phyloP scores from a whole-genome alignment of 495 filamentous ascomycete species.

The Patellaria atrata region DNA sequence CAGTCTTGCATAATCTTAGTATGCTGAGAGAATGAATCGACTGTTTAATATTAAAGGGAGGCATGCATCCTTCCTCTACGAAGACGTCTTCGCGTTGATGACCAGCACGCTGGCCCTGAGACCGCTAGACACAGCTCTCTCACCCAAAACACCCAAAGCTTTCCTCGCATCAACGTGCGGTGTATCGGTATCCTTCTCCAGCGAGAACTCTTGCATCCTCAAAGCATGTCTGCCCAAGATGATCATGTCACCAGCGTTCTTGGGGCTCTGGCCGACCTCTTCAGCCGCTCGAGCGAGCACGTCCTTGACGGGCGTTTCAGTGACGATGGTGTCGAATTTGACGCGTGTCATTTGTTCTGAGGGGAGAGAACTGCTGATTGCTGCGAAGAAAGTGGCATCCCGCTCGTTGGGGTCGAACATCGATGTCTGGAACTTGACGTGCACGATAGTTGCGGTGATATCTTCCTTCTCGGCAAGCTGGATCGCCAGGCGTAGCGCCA shows the following conservation, averaged over 20 bases:
- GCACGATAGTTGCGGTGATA: constrained; percentile 57
- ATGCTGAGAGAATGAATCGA: too few species aligned
- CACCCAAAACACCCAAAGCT: constrained; percentile 54
- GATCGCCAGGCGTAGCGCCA: constrained; percentile 64
- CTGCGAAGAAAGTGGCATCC: constrained; percentile 49
- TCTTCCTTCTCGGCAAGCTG: constrained; percentile 65
- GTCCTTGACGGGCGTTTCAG: constrained; percentile 19
- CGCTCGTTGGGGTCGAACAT: constrained; percentile 21
- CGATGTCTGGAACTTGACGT: constrained; percentile 31
- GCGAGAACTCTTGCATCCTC: constrained; percentile 7
- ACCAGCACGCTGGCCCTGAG: constrained; percentile 64
- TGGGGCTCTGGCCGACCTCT: constrained; percentile 44
- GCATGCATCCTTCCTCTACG: too few species aligned
- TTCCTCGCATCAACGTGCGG: constrained; percentile 34
- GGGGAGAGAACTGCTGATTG: constrained; percentile 47
- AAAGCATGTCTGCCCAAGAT: constrained; percentile 47
- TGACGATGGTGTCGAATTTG: constrained; percentile 32
- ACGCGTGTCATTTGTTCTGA: constrained; percentile 44
- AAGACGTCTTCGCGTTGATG: too few species aligned
- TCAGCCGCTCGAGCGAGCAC: constrained; percentile 35
- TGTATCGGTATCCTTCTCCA: constrained; percentile 17
- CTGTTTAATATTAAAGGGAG: too few species aligned
- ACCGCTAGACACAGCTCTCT: constrained; percentile 43
- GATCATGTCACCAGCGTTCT: constrained; percentile 66
- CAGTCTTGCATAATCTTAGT: too few species aligned